Conservation (phyloP, 305 asterid species). For the Fraxinus angustifolia region DNA sequence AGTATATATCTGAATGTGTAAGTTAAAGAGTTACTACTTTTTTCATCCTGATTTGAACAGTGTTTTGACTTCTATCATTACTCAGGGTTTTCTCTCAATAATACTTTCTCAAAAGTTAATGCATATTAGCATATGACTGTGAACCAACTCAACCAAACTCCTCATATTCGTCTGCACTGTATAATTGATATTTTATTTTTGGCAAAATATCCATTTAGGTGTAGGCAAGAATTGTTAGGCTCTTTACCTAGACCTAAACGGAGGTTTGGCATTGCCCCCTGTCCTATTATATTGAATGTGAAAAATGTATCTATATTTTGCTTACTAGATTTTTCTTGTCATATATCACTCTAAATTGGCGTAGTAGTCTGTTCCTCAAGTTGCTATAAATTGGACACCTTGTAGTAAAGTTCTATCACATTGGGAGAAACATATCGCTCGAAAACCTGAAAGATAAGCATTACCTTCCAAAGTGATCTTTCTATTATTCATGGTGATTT, state of each 20-base stretch:
- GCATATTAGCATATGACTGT: not conserved
- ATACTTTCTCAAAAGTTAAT: not conserved
- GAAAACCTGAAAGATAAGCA: not conserved
- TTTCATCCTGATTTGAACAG: not conserved
- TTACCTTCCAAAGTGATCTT: not conserved
- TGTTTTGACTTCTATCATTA: not conserved
- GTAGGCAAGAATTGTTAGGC: not conserved
- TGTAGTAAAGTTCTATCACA: not conserved
- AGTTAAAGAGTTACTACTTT: conserved; percentile 29
- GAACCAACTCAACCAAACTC: not conserved
- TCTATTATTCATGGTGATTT: conserved; percentile 11
- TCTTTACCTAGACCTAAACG: not conserved
- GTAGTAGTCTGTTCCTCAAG: not conserved
- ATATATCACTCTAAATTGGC: not conserved
- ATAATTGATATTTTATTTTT: not conserved
- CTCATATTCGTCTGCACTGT: not conserved
- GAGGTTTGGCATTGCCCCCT: not conserved
- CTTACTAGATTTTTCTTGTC: conserved; percentile 2
- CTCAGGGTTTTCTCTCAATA: not conserved
- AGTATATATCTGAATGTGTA: conserved; percentile 60
- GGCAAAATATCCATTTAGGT: not conserved
- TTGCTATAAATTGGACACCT: not conserved
- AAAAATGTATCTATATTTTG: not conserved
- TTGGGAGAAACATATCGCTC: too few relatives aligned
- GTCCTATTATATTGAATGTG: not conserved